Conservation (phyloP, 2,329 filamentous ascomycete species). For the Davidsoniella eucalypti region DNA sequence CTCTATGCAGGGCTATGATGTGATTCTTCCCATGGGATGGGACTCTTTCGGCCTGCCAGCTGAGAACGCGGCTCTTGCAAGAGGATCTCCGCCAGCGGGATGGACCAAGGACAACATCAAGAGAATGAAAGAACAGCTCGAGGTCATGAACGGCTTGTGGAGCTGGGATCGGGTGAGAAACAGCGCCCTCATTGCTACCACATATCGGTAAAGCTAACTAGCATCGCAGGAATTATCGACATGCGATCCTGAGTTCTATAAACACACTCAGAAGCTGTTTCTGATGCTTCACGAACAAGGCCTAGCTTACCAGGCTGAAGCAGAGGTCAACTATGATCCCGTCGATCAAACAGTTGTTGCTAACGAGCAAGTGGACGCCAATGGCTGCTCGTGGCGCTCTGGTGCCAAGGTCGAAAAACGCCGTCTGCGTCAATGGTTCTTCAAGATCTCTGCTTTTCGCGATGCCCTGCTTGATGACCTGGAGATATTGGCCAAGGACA, state of each 20-base stretch:
- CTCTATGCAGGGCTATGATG: constrained; percentile 54
- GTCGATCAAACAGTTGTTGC: constrained; percentile 79
- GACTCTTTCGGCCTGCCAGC: constrained; percentile 83
- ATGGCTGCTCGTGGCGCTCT: constrained; percentile 74
- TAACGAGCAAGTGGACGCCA: constrained; percentile 83
- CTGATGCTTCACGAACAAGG: constrained; percentile 57
- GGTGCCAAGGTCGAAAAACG: constrained; percentile 70
- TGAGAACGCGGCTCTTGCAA: constrained; percentile 79
- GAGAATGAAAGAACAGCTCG: constrained; percentile 70
- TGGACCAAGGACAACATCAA: constrained; percentile 73
- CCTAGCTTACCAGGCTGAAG: constrained; percentile 68
- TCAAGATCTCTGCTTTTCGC: constrained; percentile 66
- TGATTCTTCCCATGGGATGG: constrained; percentile 86
- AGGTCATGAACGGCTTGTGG: constrained; percentile 65
- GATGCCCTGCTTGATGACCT: constrained; percentile 57
- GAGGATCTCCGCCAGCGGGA: constrained; percentile 55
- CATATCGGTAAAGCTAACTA: neutral
- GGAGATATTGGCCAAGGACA: constrained; percentile 42
- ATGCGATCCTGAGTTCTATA: constrained; percentile 72
- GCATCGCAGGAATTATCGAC: constrained; percentile 57
- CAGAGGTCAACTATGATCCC: constrained; percentile 79
- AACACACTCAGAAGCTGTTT: constrained; percentile 78
- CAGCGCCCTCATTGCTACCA: neutral
- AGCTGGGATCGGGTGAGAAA: constrained; percentile 62
- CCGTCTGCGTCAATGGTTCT: constrained; percentile 75